Base-by-base conservation (phyloP, 2,329 filamentous ascomycete genomes). In the Colletotrichum endophyticum region DNA sequence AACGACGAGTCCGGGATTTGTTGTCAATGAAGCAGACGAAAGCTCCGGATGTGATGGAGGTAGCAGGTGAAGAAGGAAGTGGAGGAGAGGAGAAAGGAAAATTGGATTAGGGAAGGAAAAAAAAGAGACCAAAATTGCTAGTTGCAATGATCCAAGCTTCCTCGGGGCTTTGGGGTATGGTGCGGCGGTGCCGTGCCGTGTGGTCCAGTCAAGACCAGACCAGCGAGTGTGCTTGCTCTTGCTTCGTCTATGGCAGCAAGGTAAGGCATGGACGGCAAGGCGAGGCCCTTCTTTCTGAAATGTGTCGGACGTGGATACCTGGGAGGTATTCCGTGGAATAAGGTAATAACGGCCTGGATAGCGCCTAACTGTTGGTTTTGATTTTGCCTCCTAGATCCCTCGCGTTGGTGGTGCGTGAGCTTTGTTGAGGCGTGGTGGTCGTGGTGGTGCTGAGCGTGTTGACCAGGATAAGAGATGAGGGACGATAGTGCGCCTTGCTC, bases 101-200 rank as follows among this genome's bases (percentile, higher is more conserved):
- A 34, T 30, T 49, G 70, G 64, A 30, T 68, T 44, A 59, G 67
- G 44, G 39, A 19, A 39, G 25, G n/a, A 3, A 15, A 66, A 44
- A 56, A 44, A 63, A 56, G 36, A 73, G 64, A 73, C 34, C 70
- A 53, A 62, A 73, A 73, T 73, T 73, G 70, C 62, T 64, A 57
- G 70, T 63, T 75, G 73, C 63, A 73, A 64, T 73, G 70, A 76
- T 69, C 70, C 73, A 76, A 76, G 70, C 64, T 73, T 69, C 64
- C 64, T 39, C 69, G 73, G 73, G 72, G 70, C 64, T 64, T 76
- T 76, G 69, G 70, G 63, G 73, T 61, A 59, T 69, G 66, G 67
- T 74, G 72, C 59, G 67, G 66, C 57, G 67, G 61, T 71, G 49
- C 61, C 19, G 66, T 66, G 59, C 59, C 44, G 67, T 59, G 30